Conservation (phyloP, 1,284 basidiomycete species). For the Marasmius tenuissimus region DNA sequence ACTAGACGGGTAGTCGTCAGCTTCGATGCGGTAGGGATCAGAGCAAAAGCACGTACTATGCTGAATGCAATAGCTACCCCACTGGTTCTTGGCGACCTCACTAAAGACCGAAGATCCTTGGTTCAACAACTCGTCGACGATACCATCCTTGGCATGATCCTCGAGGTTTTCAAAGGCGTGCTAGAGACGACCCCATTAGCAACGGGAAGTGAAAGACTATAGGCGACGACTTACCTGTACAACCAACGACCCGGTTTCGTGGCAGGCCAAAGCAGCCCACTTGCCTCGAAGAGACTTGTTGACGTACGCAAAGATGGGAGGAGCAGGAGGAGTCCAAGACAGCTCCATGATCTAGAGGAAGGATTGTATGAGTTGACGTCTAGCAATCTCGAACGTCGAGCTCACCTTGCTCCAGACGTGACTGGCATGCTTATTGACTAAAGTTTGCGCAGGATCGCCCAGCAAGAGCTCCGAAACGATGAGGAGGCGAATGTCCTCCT, state of each 20-base stretch:
- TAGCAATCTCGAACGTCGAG: neutral
- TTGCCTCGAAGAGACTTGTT: conserved; percentile 82
- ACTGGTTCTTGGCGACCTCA: conserved; percentile 81
- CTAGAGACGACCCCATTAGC: conserved; percentile 33
- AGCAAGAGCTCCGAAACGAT: conserved; percentile 80
- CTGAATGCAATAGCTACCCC: conserved; percentile 83
- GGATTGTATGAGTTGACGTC: neutral
- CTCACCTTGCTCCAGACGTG: conserved; percentile 84
- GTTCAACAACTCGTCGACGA: conserved; percentile 75
- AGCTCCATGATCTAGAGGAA: conserved; percentile 75
- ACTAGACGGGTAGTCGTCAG: conserved; percentile 40
- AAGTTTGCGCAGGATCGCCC: conserved; percentile 77
- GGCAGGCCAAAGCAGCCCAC: conserved; percentile 84
- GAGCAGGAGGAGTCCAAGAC: conserved; percentile 78
- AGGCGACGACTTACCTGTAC: conserved; percentile 56
- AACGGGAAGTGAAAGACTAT: neutral
- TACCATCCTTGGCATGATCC: conserved; percentile 77
- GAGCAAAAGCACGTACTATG: conserved; percentile 55
- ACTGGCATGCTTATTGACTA: conserved; percentile 84
- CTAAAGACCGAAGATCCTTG: conserved; percentile 65
- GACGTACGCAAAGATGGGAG: conserved; percentile 81
- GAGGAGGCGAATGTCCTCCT: conserved; percentile 75
- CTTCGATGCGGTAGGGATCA: neutral
- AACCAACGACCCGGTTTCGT: conserved; percentile 82
- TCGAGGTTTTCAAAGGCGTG: conserved; percentile 86